phyloP scores from a whole-genome alignment of 2,329 filamentous ascomycete genomes.

The Bisporella sp. region DNA sequence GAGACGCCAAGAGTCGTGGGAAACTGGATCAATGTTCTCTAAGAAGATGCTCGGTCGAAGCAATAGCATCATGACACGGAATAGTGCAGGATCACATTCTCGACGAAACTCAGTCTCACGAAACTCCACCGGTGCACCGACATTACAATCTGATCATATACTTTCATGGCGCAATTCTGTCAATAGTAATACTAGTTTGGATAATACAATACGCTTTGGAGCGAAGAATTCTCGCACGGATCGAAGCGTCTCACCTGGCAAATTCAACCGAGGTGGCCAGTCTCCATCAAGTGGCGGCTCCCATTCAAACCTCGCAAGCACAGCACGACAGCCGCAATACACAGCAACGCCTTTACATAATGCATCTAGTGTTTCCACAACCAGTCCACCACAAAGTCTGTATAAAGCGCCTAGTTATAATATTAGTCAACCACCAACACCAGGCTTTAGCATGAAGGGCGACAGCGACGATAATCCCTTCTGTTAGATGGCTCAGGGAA shows the following conservation, averaged over 20 bases:
- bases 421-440: conserved; percentile 39
- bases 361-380: conserved; percentile 20
- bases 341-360: conserved; percentile 9
- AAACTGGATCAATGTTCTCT: conserved; percentile 70
- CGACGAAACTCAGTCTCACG: conserved; percentile 36
- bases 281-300: conserved; percentile 13
- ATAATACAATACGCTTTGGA: conserved; percentile 25
- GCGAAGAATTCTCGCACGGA: conserved; percentile 41
- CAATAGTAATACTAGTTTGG: conserved; percentile 37
- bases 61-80: conserved; percentile 35
- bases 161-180: conserved; percentile 79
- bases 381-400: conserved; percentile 20
- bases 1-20: conserved; percentile 69
- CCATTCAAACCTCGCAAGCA: conserved; percentile 20
- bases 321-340: conserved; percentile 23
- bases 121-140: conserved; percentile 17
- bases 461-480: conserved; percentile 35
- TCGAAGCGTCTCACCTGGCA: conserved; percentile 47
- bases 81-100: conserved; percentile 36
- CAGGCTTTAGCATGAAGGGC: conserved; percentile 46
- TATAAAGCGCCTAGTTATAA: conserved; percentile 10
- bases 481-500: conserved; percentile 33
- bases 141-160: conserved; percentile 60
- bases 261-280: conserved; percentile 26
- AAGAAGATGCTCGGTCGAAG: conserved; percentile 26